Base-by-base conservation (phyloP, 192 early-diverging fungal genomes). In the Jimgerdemannia lactiflua region DNA sequence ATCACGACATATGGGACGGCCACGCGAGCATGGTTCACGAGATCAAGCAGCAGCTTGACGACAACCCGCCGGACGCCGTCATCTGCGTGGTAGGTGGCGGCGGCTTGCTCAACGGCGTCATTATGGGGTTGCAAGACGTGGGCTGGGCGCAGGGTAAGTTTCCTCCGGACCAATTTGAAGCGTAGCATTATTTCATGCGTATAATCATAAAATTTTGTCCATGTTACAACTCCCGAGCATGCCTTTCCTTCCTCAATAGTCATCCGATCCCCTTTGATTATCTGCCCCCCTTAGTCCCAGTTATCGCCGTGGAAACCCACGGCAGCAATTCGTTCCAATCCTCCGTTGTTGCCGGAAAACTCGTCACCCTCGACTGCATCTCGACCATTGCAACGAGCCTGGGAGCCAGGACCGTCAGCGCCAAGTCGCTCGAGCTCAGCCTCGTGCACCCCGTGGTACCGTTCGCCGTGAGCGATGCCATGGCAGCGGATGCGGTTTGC, bases 291-390 rank as follows among this genome's bases (percentile, higher is more conserved):
- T 0, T 59, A 78, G 92, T 94, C 0, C 92, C 92, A 42, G 79
- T 92, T 4, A 87, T 94, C 80, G 90, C 92, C 3, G 89, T 91
- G 6, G 92, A 94, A 74, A 94, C 92, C 2, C 89, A 91, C 80
- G 90, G 91, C 65, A 89, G 88, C 65, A 91, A 91, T 77, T 85
- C 88, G 8, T 92, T 94, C 69, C 92, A 92, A 72, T 82, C 86
- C 18, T 80, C 91, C 10, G 86, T 91, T 18, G 76, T 89, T 70
- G 82, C 82, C 49, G 91, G 86, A 43, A 80, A 86, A 41, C 43
- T 86, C 42, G 76, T 84, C 0, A 79, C 84, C 14, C 70, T 89
- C 4, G 71, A 78, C 11, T 79, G 78, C n/a, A 81, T 83, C 44
- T 82, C 81, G 3, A 88, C 88, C 14, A 79, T 88, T 18, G 85